phyloP scores from a whole-genome alignment of 371 early-diverging fungal species.

The Rhizopus microsporus region DNA sequence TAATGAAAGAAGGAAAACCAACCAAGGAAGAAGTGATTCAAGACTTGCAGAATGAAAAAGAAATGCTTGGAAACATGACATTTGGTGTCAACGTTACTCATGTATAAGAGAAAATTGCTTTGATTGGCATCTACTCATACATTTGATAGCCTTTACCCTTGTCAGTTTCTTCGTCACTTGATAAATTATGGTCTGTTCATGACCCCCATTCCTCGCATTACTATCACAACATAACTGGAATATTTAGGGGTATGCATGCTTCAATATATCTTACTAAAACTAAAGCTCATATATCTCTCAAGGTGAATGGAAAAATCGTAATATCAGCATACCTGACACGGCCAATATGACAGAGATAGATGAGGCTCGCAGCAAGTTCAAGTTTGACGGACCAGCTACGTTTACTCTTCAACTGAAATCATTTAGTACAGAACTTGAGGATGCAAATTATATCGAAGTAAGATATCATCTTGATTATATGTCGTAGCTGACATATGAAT shows the following conservation, averaged over 20 bases:
- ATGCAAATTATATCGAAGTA: constrained; percentile 59
- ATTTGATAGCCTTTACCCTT: constrained; percentile 44
- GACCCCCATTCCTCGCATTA: constrained; percentile 36
- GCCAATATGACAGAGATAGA: constrained; percentile 35
- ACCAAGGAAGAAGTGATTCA: constrained; percentile 38
- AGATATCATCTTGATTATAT: background rate
- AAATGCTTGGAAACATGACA: constrained; percentile 47
- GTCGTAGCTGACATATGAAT: background rate
- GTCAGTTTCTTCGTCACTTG: constrained; percentile 31
- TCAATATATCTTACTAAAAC: constrained; percentile 8
- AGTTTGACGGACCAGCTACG: constrained; percentile 34
- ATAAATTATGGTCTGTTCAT: constrained; percentile 34
- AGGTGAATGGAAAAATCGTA: constrained; percentile 45
- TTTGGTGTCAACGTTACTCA: constrained; percentile 54
- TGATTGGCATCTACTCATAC: background rate
- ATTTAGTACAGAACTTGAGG: constrained; percentile 43
- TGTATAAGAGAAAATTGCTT: constrained; percentile 29
- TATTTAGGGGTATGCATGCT: constrained; percentile 53
- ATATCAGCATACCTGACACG: constrained; percentile 30
- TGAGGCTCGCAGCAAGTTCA: constrained; percentile 36
- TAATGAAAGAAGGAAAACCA: constrained; percentile 28
- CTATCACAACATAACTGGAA: constrained; percentile 66
- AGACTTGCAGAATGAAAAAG: constrained; percentile 44
- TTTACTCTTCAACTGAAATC: constrained; percentile 55
- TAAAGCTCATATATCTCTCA: constrained; percentile 1